Percentiles rank a stretch among this genome's conserved stretches.
These are phyloP conservation scores for Endotrypanum monterogeii DNA, from an alignment of 208 protist species.

Conservation along the genomic window DNA sequence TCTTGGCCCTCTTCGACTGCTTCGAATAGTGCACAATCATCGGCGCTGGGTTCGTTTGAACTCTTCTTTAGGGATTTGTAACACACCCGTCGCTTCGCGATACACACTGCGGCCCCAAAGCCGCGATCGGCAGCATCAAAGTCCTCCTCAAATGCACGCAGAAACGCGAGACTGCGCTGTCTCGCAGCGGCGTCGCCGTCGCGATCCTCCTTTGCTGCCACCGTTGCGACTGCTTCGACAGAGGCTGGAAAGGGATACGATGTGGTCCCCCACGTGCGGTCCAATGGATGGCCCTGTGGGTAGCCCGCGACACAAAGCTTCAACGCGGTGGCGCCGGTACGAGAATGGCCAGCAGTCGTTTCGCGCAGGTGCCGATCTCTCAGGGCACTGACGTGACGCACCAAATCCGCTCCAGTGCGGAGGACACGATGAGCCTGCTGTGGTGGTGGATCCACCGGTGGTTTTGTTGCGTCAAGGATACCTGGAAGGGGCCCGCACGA, in stretches of 20 bases:
- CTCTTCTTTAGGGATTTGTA: not conserved
- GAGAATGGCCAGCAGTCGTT: not conserved
- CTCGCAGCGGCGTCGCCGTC: not conserved
- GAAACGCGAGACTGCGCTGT: slow-evolving; percentile 9
- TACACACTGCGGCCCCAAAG: not conserved
- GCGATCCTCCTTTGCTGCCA: not conserved
- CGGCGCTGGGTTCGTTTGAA: not conserved
- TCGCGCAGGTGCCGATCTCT: not conserved
- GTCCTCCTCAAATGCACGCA: slow-evolving; percentile 3
- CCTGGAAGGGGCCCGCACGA: not conserved
- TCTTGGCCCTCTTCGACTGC: not conserved
- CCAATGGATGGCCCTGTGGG: slow-evolving; percentile 45
- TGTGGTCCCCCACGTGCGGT: slow-evolving; percentile 24
- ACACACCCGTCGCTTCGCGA: not conserved
- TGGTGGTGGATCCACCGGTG: no score
- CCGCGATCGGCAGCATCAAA: not conserved
- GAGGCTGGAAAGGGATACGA: not conserved
- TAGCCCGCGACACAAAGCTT: slow-evolving; percentile 38
- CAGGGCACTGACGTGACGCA: slow-evolving; percentile 8
- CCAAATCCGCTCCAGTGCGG: slow-evolving; percentile 22
- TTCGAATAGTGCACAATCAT: not conserved
- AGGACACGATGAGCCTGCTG: slow-evolving; percentile 1
- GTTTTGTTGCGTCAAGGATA: not conserved
- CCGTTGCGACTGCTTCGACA: not conserved
- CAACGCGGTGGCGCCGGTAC: not conserved